These are phyloP conservation scores for Mycena vitilis DNA, from an alignment of 768 basidiomycete genomes.

Conservation along the genomic window DNA sequence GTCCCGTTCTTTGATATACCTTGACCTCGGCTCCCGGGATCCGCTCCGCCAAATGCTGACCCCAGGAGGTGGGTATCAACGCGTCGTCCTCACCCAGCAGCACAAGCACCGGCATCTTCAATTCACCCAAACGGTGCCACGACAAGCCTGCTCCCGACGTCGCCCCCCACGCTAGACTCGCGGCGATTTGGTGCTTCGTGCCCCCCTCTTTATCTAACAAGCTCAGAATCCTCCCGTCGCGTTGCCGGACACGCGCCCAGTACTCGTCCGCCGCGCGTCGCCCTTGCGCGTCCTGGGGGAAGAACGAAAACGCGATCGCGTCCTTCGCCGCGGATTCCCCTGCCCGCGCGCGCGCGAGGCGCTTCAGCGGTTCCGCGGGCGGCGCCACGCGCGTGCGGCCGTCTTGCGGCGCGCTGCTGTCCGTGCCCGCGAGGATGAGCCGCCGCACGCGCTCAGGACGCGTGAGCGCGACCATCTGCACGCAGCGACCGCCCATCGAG, in stretches of 20 bases:
- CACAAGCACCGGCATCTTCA: slow-evolving; percentile 3
- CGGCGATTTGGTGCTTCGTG: background rate
- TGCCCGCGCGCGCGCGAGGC: background rate
- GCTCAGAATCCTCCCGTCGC: background rate
- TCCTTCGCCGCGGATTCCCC: background rate
- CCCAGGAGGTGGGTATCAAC: background rate
- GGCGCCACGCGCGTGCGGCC: background rate
- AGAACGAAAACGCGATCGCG: background rate
- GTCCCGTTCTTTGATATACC: background rate
- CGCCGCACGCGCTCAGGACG: background rate
- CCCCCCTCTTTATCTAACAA: background rate
- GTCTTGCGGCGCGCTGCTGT: background rate
- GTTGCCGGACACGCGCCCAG: background rate
- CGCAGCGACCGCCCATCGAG: background rate
- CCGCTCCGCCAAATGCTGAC: background rate
- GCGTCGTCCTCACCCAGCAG: slow-evolving; percentile 1
- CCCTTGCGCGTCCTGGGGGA: background rate
- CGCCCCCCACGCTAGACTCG: background rate
- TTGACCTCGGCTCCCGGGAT: background rate
- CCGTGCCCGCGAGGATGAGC: background rate
- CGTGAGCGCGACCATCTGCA: background rate
- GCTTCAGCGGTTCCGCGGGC: background rate
- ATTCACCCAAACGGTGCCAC: background rate
- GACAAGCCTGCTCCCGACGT: background rate
- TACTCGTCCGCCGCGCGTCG: background rate